Conservation (phyloP, 768 basidiomycete genomes). For the Podaxis sp. region DNA sequence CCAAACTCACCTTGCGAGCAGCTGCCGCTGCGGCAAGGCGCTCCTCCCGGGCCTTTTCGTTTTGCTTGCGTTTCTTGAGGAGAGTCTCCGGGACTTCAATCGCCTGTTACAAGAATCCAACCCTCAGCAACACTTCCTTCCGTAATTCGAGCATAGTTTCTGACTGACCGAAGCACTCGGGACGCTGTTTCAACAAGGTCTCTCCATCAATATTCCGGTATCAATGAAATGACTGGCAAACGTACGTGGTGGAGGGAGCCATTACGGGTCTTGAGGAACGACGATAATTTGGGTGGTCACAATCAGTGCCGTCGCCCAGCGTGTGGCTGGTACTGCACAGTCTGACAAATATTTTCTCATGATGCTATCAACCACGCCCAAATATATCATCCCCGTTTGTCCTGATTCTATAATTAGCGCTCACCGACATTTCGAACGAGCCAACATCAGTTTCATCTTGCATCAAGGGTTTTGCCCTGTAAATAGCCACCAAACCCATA, state of each 20-base stretch:
- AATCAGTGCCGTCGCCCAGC: constrained; percentile 21
- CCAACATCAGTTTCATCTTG: constrained; percentile 5
- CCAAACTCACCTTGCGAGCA: constrained; percentile 79
- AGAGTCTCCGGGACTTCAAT: constrained; percentile 99
- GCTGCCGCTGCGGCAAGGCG: constrained; percentile 79
- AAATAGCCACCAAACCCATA: not conserved
- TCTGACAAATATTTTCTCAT: constrained; percentile 36
- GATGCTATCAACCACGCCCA: not conserved
- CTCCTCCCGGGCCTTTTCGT: constrained; percentile 94
- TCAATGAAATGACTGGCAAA: constrained; percentile 16
- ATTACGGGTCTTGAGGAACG: constrained; percentile 51
- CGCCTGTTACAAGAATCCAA: constrained; percentile 45
- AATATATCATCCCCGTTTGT: not conserved
- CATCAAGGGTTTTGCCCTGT: not conserved
- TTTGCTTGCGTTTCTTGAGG: constrained; percentile 99
- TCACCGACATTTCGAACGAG: not conserved
- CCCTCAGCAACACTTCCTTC: constrained; percentile 21
- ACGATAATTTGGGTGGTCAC: constrained; percentile 28
- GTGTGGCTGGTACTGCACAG: constrained; percentile 46
- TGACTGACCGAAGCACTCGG: constrained; percentile 57
- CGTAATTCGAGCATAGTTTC: constrained; percentile 16
- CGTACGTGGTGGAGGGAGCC: constrained; percentile 59
- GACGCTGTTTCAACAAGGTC: constrained; percentile 33
- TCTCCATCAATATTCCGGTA: constrained; percentile 13
- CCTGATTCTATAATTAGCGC: not conserved